Conservation (phyloP, 2,329 filamentous ascomycete species). For the Juglanconis oblonga region DNA sequence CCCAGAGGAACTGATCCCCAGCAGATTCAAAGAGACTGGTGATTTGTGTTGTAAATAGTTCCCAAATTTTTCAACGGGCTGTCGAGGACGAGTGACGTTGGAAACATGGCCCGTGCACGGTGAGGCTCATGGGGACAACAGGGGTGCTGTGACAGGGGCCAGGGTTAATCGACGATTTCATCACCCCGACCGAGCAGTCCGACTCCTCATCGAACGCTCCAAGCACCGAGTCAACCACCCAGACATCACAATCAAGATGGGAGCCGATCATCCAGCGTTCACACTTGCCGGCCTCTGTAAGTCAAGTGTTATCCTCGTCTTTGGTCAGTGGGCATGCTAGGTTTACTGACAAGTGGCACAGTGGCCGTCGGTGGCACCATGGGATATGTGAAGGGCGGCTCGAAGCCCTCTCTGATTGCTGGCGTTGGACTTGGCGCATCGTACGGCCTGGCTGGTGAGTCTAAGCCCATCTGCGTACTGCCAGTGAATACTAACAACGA, state of each 20-base stretch:
- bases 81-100: not conserved
- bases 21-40: not conserved
- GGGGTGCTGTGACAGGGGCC: not conserved
- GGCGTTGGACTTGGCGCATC: slow-evolving; percentile 30
- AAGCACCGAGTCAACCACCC: not conserved
- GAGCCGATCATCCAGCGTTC: slow-evolving; percentile 38
- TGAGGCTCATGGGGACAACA: slow-evolving; percentile 2
- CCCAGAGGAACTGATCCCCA: not conserved
- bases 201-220: not conserved
- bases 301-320: slow-evolving; percentile 10
- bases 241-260: slow-evolving; percentile 6
- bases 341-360: slow-evolving; percentile 17
- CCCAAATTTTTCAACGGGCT: not conserved
- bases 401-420: slow-evolving; percentile 31
- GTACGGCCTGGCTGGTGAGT: slow-evolving; percentile 30
- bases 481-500: not conserved
- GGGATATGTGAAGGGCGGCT: slow-evolving; percentile 29
- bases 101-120: not conserved
- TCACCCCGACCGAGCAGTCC: not conserved
- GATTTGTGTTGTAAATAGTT: not conserved
- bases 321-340: not conserved
- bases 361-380: slow-evolving; percentile 32
- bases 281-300: slow-evolving; percentile 37
- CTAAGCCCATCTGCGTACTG: not conserved
- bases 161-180: not conserved